Base-by-base conservation (phyloP, 164 flowering plant species). In the Umbellularia californica region DNA sequence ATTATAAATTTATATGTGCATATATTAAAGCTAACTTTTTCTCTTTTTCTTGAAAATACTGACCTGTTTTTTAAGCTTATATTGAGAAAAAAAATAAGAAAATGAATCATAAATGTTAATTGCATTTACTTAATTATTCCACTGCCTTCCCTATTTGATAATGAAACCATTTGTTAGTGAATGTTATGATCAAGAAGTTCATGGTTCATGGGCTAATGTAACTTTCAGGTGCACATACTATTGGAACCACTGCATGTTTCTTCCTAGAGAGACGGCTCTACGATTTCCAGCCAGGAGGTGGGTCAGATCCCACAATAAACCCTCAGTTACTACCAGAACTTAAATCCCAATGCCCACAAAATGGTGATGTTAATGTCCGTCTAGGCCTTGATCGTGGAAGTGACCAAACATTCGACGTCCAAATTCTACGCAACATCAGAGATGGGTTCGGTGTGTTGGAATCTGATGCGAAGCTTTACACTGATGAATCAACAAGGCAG, bases 231-330 rank as follows among this genome's bases (percentile, higher is more conserved):
- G 97, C 95, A 68, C 97, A 92, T 68, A 88, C 95, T 27, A 88
- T 92, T 50, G 97, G 97, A 58, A 90, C 94, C 30, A 88, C 97
- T 3, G 95, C 97, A 47, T 92, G 97, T 78, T 90, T 90, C 88
- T 92, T 92, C 87, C 80, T 90, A 89, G 82, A 78, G n/a, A 71
- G 73, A 11, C 67, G 97, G 67, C 89, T 90, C 12, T 92, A 92
- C 89, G 72, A 82, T 70, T 92, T 88, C 74, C 35, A 72, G 24
- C 84, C 84, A 0, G 71, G 75, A 0, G 86, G 82, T 0, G 88
- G 87, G 35, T 80, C 95, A 2, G 95, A 89, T 75, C 95, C 95
- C 0, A 75, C 86, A 1, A 92, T 92, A 65, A 84, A 86, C 75
- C 89, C 90, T 0, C 23, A 19, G 0, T 83, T 92, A 76, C 87